These are phyloP conservation scores for Mimosa bimucronata DNA, from an alignment of 306 rosid genomes.

Conservation along the genomic window DNA sequence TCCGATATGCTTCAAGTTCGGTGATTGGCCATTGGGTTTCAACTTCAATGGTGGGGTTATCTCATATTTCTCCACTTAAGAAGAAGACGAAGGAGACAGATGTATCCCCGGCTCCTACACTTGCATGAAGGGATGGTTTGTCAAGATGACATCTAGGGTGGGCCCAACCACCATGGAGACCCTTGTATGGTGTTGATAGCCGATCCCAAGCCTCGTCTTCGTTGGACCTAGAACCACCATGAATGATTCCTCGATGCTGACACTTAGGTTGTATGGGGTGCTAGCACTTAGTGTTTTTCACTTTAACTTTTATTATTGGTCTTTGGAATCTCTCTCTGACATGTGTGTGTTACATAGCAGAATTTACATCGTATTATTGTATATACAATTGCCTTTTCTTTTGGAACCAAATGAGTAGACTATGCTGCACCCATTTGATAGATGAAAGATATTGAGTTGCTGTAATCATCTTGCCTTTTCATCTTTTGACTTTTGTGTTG, in stretches of 20 bases:
- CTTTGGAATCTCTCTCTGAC: neutral
- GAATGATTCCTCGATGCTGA: constrained; percentile 96
- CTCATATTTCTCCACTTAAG: neutral
- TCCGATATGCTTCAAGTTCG: constrained; percentile 14
- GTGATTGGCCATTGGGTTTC: too few species aligned
- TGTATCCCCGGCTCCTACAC: constrained; percentile 80
- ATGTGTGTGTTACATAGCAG: neutral
- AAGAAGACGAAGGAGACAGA: constrained; percentile 36
- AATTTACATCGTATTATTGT: neutral
- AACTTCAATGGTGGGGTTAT: constrained; percentile 10
- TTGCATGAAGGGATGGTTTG: constrained; percentile 56
- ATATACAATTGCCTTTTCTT: neutral
- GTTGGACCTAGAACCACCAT: constrained; percentile 97
- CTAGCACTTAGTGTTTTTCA: constrained; percentile 59
- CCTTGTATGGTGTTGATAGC: constrained; percentile 93
- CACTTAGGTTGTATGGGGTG: constrained; percentile 93
- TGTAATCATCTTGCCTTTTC: neutral
- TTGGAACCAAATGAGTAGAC: neutral
- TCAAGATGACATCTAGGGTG: constrained; percentile 60
- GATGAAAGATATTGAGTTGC: neutral
- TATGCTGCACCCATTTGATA: neutral
- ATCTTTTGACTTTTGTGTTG: neutral
- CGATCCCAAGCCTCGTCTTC: constrained; percentile 98
- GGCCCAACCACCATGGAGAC: constrained; percentile 59
- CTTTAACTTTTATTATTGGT: neutral